These are phyloP conservation scores for Jatropha multifida DNA, from an alignment of 441 rosid genomes.

Conservation along the genomic window DNA sequence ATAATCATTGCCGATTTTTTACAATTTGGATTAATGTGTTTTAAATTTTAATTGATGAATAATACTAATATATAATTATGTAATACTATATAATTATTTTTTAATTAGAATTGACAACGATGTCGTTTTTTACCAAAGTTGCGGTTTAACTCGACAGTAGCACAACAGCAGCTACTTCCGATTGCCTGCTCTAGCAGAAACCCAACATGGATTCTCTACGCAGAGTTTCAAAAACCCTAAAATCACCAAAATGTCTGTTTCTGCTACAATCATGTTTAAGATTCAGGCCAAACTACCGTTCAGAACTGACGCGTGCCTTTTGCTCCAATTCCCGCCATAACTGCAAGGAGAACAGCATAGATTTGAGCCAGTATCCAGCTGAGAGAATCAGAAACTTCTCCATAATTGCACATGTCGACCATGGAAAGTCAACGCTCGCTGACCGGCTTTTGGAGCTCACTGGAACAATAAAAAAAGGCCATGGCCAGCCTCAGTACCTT, in stretches of 20 bases:
- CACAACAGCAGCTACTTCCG: neutral
- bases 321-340: conserved; percentile 58
- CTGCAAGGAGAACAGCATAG: conserved; percentile 40
- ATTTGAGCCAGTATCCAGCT: conserved; percentile 70
- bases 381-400: conserved; percentile 93
- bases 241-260: conserved; percentile 31
- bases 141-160: no score
- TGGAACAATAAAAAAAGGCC: conserved; percentile 88
- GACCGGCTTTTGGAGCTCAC: conserved; percentile 97
- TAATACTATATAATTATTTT: no score
- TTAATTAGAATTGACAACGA: neutral
- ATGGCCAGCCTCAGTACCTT: conserved; percentile 96
- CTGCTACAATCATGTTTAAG: conserved; percentile 5
- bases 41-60: no score
- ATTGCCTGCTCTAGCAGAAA: conserved; percentile 17
- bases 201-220: conserved; percentile 52
- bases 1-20: no score
- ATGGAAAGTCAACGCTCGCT: conserved; percentile 96
- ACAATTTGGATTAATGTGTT: no score
- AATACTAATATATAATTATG: no score
- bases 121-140: neutral
- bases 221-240: conserved; percentile 62
- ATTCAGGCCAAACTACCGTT: conserved; percentile 17
- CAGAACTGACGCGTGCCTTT: conserved; percentile 30
- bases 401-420: conserved; percentile 94